Conservation (phyloP, 257 asterid genomes). For the Solanum arcanum region DNA sequence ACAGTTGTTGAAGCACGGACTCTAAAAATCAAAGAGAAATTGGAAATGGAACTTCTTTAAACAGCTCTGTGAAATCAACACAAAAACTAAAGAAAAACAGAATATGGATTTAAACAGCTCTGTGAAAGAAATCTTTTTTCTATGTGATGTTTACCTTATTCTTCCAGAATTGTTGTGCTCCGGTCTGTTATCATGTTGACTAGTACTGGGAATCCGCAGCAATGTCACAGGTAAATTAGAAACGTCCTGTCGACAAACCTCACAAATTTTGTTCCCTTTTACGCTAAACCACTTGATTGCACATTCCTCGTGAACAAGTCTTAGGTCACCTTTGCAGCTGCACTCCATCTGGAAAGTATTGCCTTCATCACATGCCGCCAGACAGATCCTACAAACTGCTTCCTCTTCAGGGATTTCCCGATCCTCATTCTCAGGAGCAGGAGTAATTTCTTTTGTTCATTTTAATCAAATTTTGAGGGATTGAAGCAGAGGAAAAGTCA, state of each 20-base stretch:
- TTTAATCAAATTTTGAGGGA: neutral
- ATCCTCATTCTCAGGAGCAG: constrained; percentile 51
- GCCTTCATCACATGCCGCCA: constrained; percentile 72
- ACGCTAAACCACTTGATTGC: constrained; percentile 86
- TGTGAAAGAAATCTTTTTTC: neutral
- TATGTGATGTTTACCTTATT: constrained; percentile 23
- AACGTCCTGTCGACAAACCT: constrained; percentile 80
- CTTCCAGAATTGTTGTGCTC: constrained; percentile 23
- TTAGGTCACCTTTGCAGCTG: constrained; percentile 87
- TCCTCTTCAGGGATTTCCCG: constrained; percentile 97
- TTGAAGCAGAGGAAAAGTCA: neutral
- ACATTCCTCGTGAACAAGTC: constrained; percentile 67
- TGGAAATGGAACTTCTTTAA: neutral
- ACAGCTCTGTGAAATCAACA: neutral
- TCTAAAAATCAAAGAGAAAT: neutral
- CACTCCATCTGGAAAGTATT: constrained; percentile 78
- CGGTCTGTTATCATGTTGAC: constrained; percentile 22
- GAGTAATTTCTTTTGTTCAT: constrained; percentile 47
- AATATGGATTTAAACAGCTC: neutral
- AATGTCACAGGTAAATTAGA: constrained; percentile 72
- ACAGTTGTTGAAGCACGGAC: neutral
- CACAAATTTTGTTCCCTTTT: constrained; percentile 56
- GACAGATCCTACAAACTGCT: constrained; percentile 88
- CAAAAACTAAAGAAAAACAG: neutral
- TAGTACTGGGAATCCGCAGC: constrained; percentile 42